Percentiles rank a stretch among this genome's conserved stretches.
Conservation (phyloP, 2,329 filamentous ascomycete species). For the Exophiala dermatitidis region DNA sequence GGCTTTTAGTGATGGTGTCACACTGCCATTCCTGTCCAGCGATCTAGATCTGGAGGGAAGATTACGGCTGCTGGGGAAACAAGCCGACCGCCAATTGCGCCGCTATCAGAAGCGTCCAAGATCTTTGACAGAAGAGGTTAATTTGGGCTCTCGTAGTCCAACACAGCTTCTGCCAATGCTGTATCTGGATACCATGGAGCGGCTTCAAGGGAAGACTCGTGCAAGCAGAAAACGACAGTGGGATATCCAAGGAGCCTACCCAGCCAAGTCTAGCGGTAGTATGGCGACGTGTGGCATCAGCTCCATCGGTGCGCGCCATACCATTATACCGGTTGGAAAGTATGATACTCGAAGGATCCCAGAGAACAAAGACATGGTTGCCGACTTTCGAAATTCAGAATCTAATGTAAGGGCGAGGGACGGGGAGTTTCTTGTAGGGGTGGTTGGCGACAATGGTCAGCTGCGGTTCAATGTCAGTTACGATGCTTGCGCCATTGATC, state of each 20-base stretch:
- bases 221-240: slow-evolving; percentile 8
- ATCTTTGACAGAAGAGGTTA: slow-evolving; percentile 12
- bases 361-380: slow-evolving; percentile 7
- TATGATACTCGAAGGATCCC: slow-evolving; percentile 11
- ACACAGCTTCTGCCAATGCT: slow-evolving; percentile 19
- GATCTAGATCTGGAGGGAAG: slow-evolving; percentile 19
- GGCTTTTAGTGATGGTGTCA: slow-evolving; percentile 25
- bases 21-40: slow-evolving; percentile 19
- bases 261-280: slow-evolving; percentile 6
- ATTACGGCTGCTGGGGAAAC: slow-evolving; percentile 19
- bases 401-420: slow-evolving; percentile 22
- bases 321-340: slow-evolving; percentile 16
- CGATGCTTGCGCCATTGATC: slow-evolving; percentile 24
- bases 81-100: slow-evolving; percentile 21
- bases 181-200: slow-evolving; percentile 21
- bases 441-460: slow-evolving; percentile 14
- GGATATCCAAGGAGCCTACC: slow-evolving; percentile 20
- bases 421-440: slow-evolving; percentile 24
- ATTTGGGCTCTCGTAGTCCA: slow-evolving; percentile 21
- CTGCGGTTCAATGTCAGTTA: slow-evolving; percentile 18
- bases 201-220: slow-evolving; percentile 11
- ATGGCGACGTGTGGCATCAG: slow-evolving; percentile 23
- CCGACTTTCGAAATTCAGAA: slow-evolving; percentile 18
- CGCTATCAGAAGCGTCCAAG: slow-evolving; percentile 24
- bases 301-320: slow-evolving; percentile 20